Evolutionary conservation across 2,329 filamentous ascomycete genomes (phyloP), one percentile per base, ranked within the genome.

Genomic region (Epichloe uncinata): DNA sequence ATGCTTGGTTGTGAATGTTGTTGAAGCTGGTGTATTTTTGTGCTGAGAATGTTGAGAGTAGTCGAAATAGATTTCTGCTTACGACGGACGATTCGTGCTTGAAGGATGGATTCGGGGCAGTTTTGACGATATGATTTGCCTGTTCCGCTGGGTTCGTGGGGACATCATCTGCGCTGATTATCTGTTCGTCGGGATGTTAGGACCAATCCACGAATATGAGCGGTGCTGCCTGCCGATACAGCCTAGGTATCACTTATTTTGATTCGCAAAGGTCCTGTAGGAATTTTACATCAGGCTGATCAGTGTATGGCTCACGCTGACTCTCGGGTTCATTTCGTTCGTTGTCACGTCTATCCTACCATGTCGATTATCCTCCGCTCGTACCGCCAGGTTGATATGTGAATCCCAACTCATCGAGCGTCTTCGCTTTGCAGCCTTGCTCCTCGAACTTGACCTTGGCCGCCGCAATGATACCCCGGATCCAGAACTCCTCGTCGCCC

Each of bases 391-490:
- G 60, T 35, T 61, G 69, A 60, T 75, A 87, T 49, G 71, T 63
- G 59, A 85, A 86, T 0, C 87, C 90, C 33, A 95, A 70, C 56
- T 94, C 84, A 54, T 78, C 75, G 20, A 94, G 63, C 3, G 72
- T 80, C 61, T 67, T 82, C 9, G 88, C 81, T 6, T 66, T 70
- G 36, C 81, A 75, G 0, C 87, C 88, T 37, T 70, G 69, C 53
- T 75, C 71, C 51, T 83, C 76, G 62, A 93, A 96, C 33, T 75
- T 77, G 57, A 81, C 75, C 64, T 87, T 85, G 36, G 90, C 85
- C 12, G 81, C 73, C 0, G 77, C 73, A 57, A 85, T 85, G 3
- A 81, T 72, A 51, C 76, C 73, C 16, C 90, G 74, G 60, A 84
- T 75, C 87, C 87, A 94, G 48, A 80, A 77, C 57, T 84, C 70